Conservation (phyloP, 106 monocot genomes). For the Acanthochlamys bracteata region DNA sequence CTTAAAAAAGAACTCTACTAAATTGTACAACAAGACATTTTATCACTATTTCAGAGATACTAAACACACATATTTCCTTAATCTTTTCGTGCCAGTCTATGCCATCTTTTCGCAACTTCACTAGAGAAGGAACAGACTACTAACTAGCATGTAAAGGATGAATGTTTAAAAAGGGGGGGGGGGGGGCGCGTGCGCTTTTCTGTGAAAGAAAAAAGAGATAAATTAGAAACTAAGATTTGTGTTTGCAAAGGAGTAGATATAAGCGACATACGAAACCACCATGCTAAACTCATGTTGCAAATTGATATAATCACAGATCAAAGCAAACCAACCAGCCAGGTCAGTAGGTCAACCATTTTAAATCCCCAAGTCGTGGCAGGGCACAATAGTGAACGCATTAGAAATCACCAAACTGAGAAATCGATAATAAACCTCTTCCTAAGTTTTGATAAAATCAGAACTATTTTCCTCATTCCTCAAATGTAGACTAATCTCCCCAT, state of each 20-base stretch:
- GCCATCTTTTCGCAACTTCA: constrained; percentile 94
- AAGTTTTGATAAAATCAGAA: neutral
- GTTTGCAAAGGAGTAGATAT: no score
- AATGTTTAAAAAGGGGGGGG: neutral
- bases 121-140: constrained; percentile 92
- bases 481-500: neutral
- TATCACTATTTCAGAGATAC: constrained; percentile 63
- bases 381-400: no score
- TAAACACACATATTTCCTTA: constrained; percentile 96
- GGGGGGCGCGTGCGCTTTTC: no score
- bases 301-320: no score
- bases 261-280: no score
- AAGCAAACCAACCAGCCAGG: no score
- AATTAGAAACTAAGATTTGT: no score
- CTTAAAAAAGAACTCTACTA: neutral
- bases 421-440: constrained; percentile 50
- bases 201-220: neutral
- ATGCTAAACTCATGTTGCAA: no score
- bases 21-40: constrained; percentile 1
- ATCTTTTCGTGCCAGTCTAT: constrained; percentile 99
- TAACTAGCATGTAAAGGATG: constrained; percentile 23
- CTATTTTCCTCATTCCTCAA: neutral
- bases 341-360: no score
- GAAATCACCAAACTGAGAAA: constrained; percentile 50
- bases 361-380: no score